A percentile compares a stretch with the other conserved stretches of the same genome.
phyloP scores from a whole-genome alignment of 108 stramenopile genomes.

The Nannochloropsis granulata region DNA sequence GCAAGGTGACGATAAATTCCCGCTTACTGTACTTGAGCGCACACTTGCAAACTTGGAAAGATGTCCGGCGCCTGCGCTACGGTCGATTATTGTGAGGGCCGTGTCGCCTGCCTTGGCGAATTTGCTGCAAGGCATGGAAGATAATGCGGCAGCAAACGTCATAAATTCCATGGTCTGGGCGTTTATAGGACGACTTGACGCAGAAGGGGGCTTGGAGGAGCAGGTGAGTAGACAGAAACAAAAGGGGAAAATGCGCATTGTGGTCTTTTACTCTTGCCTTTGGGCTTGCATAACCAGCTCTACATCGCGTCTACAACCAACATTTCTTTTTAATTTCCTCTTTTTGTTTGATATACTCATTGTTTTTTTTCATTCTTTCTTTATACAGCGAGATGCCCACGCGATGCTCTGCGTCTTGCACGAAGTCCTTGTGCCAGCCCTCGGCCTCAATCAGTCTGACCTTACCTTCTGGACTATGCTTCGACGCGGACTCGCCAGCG shows the following conservation, averaged over 20 bases:
- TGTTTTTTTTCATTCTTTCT: background rate
- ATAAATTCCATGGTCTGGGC: too few relatives aligned
- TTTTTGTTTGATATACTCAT: too few relatives aligned
- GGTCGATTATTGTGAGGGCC: background rate
- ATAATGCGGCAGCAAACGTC: background rate
- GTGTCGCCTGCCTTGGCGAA: background rate
- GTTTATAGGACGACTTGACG: too few relatives aligned
- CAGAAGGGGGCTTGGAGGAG: too few relatives aligned
- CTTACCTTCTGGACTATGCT: background rate
- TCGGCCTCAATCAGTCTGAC: background rate
- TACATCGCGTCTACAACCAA: too few relatives aligned
- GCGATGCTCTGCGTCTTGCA: background rate
- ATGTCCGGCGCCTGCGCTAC: background rate
- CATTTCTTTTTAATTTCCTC: too few relatives aligned
- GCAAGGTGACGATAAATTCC: background rate
- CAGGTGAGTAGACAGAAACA: too few relatives aligned
- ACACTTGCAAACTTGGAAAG: background rate
- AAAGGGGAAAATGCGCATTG: too few relatives aligned
- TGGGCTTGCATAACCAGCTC: too few relatives aligned
- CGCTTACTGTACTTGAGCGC: background rate
- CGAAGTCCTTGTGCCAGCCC: background rate
- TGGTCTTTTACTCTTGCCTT: too few relatives aligned
- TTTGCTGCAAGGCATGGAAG: background rate
- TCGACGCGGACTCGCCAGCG: background rate
- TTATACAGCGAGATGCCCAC: background rate